Evolutionary conservation across 1,284 basidiomycete genomes (phyloP), one percentile per base, ranked within the genome.

Genomic region (Cystobasidium pallidum): DNA sequence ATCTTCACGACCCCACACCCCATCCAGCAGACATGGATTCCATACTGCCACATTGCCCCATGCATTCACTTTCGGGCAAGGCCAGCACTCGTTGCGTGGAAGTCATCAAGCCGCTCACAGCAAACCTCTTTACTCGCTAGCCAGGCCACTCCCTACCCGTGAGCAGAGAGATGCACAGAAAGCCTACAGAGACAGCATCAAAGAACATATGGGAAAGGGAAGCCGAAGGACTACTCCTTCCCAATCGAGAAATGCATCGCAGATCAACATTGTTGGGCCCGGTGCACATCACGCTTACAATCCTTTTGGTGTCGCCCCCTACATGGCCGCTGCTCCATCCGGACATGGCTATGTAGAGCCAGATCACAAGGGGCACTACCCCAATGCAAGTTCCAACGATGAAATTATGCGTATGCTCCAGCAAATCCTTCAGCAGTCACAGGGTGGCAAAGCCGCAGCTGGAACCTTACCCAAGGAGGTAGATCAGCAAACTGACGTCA

Each of bases 121-220:
- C 47, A 54, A 57, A 36, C 68, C 68, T 15, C 32, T 71, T 19
- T 71, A 63, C 61, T 71, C 68, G 30, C 68, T 71, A 26, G 68
- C 68, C 13, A 45, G 68, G n/a, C 68, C 68, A 39, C 39, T 71
- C 0, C 68, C 68, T n/a, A 71, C 68, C 11, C 45, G 52, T 21
- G 68, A 71, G 26, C 68, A 71, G 28, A 28, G 68, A 30, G 61
- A 57, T 45, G 39, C 45, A 17, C 68, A 71, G 51, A 71, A 64
- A 19, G 49, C 68, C 15, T 71, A 71, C 49, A 36, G 68, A n/a
- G 55, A 71, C 21, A 21, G 32, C 17, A 30, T 71, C 7, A 51
- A 59, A 54, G 34, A 39, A 17, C 47, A 28, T 10, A 32, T 34
- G 21, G 66, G 54, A 7, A n/a, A 49, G 2, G 52, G 64, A 19